Evolutionary conservation across 768 basidiomycete genomes (phyloP).

Genomic region (Calocybe gangraenosa): DNA sequence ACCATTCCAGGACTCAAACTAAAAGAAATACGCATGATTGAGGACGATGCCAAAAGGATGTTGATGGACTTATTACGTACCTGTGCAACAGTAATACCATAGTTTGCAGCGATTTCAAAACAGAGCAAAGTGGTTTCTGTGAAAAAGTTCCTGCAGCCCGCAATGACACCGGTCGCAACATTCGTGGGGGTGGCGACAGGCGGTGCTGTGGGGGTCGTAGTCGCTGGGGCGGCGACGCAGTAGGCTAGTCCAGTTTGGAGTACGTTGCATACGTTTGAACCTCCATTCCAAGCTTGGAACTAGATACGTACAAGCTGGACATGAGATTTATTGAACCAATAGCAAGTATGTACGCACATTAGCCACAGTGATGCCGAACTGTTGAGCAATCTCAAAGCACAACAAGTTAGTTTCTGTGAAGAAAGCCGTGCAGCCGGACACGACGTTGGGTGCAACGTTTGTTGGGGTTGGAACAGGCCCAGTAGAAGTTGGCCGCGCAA

Average conservation of each 20-base stretch:
- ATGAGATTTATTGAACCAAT: too few relatives aligned
- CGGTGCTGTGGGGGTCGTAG: too few relatives aligned
- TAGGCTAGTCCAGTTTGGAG: conserved; percentile 4
- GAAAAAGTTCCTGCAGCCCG: conserved; percentile 8
- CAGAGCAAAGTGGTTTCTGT: conserved; percentile 9
- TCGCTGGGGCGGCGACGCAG: conserved; percentile 7
- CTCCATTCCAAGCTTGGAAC: conserved; percentile 9
- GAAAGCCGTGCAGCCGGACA: conserved; percentile 8
- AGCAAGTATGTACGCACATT: conserved; percentile 7
- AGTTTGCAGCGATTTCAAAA: conserved; percentile 6
- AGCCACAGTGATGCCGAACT: conserved; percentile 7
- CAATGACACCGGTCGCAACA: conserved; percentile 3
- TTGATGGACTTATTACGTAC: background rate
- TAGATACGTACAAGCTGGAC: conserved; percentile 2
- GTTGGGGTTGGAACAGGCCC: background rate
- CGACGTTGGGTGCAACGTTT: conserved; percentile 4
- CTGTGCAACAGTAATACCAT: conserved; percentile 4
- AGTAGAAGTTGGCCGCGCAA: conserved; percentile 1
- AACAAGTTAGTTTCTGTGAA: conserved; percentile 10
- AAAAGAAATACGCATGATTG: too few relatives aligned
- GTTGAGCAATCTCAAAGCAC: conserved; percentile 5
- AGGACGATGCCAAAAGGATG: background rate
- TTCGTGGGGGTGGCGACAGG: conserved; percentile 2
- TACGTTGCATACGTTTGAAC: conserved; percentile 6
- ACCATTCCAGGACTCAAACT: conserved; percentile 12